These are phyloP conservation scores for Furcasterigmium sp. DNA, from an alignment of 2,329 filamentous ascomycete genomes.

Conservation along the genomic window DNA sequence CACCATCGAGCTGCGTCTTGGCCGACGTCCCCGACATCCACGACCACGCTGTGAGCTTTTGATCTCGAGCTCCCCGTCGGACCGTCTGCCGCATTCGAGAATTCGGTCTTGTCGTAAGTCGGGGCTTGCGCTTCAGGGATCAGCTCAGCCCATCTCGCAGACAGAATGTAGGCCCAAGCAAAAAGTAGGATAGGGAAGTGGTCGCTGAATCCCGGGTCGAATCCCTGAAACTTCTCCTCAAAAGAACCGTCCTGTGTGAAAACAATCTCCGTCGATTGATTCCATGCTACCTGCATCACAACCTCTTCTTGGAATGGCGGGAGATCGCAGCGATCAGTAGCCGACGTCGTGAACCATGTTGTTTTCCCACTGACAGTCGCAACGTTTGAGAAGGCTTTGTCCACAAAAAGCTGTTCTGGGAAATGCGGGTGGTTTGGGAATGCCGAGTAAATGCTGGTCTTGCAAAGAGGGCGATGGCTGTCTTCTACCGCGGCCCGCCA, in stretches of 20 bases:
- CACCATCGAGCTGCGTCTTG: conserved; percentile 22
- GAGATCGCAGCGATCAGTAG: conserved; percentile 12
- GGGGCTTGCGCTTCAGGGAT: conserved; percentile 16
- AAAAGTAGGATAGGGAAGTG: conserved; percentile 17
- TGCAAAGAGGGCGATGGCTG: conserved; percentile 8
- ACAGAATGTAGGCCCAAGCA: conserved; percentile 23
- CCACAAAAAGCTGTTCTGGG: conserved; percentile 12
- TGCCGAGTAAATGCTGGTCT: conserved; percentile 9
- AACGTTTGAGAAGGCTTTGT: conserved; percentile 16
- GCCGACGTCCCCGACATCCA: conserved; percentile 18
- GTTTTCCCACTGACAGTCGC: conserved; percentile 13
- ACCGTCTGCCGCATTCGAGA: conserved; percentile 7
- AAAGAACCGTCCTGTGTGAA: conserved; percentile 10
- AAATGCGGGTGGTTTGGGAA: conserved; percentile 15
- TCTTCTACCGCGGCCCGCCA: conserved; percentile 5
- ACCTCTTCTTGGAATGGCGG: conserved; percentile 17
- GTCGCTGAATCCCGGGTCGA: conserved; percentile 5
- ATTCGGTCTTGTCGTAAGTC: conserved; percentile 12
- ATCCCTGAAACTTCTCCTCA: conserved; percentile 3
- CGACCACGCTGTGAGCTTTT: conserved; percentile 4
- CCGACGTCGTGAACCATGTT: conserved; percentile 12
- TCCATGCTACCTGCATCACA: conserved; percentile 12
- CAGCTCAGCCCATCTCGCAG: conserved; percentile 23
- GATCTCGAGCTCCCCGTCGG: not conserved
- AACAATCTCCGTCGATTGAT: conserved; percentile 8